These are phyloP conservation scores for Laguncularia racemosa DNA, from an alignment of 345 rosid genomes.

Conservation along the genomic window DNA sequence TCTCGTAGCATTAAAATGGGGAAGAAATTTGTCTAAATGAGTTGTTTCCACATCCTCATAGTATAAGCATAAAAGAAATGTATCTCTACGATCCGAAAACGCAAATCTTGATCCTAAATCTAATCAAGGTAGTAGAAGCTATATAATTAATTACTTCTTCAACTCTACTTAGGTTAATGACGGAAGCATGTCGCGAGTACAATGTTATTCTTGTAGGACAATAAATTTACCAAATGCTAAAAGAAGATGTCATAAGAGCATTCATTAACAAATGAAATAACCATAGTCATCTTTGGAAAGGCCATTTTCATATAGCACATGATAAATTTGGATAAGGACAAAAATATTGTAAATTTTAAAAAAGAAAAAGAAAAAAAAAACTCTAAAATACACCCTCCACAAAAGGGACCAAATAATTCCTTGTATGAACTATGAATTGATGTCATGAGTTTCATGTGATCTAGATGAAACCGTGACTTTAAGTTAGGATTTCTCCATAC, in stretches of 20 bases:
- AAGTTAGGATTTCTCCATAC: no score
- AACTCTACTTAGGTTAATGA: no score
- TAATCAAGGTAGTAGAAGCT: slow-evolving; percentile 1
- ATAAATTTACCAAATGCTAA: slow-evolving; percentile 2
- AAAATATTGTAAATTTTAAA: no score
- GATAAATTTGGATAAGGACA: background rate
- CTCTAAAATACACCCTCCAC: no score
- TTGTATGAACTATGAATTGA: no score
- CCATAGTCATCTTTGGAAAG: no score
- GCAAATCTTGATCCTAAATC: slow-evolving; percentile 66
- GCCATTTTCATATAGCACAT: background rate
- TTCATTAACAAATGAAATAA: no score
- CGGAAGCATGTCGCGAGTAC: no score
- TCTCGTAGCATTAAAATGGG: slow-evolving; percentile 70
- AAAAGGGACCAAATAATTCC: no score
- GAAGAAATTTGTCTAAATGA: slow-evolving; percentile 73
- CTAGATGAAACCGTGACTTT: no score
- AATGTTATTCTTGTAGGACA: background rate
- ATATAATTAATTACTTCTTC: background rate
- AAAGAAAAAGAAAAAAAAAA: no score
- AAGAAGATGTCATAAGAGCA: background rate
- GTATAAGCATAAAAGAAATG: slow-evolving; percentile 59
- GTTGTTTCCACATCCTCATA: slow-evolving; percentile 60
- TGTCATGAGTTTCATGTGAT: no score
- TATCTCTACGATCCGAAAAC: slow-evolving; percentile 87